These are phyloP conservation scores for Wallacemonas sp. DNA, from an alignment of 208 protist genomes.

Conservation along the genomic window DNA sequence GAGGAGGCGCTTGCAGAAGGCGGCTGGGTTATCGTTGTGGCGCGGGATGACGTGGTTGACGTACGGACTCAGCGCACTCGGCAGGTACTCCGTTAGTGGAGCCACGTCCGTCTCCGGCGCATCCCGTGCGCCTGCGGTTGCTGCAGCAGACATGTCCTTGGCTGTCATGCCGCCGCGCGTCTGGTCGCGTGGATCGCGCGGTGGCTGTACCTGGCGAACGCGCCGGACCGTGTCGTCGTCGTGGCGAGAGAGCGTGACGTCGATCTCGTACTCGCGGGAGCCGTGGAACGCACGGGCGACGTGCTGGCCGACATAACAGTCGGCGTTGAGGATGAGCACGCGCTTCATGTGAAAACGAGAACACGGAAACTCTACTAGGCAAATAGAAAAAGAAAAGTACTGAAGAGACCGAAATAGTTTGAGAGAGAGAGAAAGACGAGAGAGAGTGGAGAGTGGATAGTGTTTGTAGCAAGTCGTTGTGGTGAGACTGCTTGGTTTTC, in stretches of 20 bases:
- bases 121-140: neutral
- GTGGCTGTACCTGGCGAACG: neutral
- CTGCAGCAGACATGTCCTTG: slow-evolving; percentile 1
- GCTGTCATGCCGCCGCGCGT: neutral
- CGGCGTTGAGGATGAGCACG: slow-evolving; percentile 80
- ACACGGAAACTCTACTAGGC: neutral
- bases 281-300: slow-evolving; percentile 62
- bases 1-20: slow-evolving; percentile 62
- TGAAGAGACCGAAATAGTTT: neutral
- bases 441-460: too few species aligned
- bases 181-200: neutral
- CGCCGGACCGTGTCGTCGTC: slow-evolving; percentile 19
- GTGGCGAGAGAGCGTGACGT: slow-evolving; percentile 54
- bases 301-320: slow-evolving; percentile 75
- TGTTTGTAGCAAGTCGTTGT: too few species aligned
- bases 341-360: slow-evolving; percentile 44
- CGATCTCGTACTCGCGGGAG: slow-evolving; percentile 76
- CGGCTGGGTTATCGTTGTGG: slow-evolving; percentile 67
- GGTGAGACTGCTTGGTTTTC: too few species aligned
- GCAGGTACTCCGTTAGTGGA: slow-evolving; percentile 21
- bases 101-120: slow-evolving; percentile 12
- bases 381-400: slow-evolving; percentile 9
- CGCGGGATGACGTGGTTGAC: slow-evolving; percentile 58
- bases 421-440: neutral
- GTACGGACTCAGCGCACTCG: slow-evolving; percentile 38